Percentiles rank a stretch among this genome's conserved stretches.
These are phyloP conservation scores for Botryotinia convoluta DNA, from an alignment of 2,329 filamentous ascomycete species.

Conservation along the genomic window DNA sequence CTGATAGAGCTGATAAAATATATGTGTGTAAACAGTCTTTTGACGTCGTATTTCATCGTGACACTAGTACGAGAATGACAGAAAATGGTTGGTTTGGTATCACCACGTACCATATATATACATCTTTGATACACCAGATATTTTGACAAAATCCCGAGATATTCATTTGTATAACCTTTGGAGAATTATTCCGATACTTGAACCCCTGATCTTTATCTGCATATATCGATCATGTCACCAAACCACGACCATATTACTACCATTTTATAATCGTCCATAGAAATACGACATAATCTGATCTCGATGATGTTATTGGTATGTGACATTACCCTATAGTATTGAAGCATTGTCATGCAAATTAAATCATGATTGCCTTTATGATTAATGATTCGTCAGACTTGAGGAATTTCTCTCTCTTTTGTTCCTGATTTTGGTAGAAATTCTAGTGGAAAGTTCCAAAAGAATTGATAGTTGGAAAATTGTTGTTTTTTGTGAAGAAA, in stretches of 20 bases:
- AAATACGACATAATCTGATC: conserved; percentile 7
- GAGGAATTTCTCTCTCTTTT: background rate
- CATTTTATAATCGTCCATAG: background rate
- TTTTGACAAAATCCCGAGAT: background rate
- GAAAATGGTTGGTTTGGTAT: background rate
- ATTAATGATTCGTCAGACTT: background rate
- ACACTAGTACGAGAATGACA: conserved; percentile 2
- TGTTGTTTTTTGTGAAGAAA: background rate
- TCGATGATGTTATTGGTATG: background rate
- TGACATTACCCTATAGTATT: background rate
- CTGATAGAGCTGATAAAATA: background rate
- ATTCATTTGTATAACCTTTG: background rate
- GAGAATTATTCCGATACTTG: background rate
- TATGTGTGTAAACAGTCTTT: background rate
- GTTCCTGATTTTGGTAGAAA: background rate
- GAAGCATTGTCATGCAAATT: background rate
- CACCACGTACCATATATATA: background rate
- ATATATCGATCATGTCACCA: conserved; percentile 8
- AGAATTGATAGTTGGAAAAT: background rate
- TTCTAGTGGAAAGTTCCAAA: too few relatives aligned
- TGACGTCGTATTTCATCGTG: conserved; percentile 1
- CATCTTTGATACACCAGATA: background rate
- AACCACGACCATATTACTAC: background rate
- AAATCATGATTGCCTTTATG: background rate
- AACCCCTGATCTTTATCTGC: background rate